Conservation (phyloP, 768 basidiomycete genomes). For the Arthromyces matolae region DNA sequence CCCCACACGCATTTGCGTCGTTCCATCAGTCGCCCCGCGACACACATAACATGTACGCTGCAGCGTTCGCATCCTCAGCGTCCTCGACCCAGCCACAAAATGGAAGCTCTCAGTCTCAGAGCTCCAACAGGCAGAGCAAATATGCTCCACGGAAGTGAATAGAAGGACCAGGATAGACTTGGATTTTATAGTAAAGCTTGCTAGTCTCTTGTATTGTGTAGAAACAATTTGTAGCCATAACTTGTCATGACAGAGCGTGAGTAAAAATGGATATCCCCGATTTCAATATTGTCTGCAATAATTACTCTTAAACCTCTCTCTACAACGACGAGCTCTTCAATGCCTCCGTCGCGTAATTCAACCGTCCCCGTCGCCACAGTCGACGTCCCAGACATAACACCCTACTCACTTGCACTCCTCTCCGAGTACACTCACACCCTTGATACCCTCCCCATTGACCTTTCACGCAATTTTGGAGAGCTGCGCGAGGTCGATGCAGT, state of each 20-base stretch:
- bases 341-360: constrained; percentile 34
- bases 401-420: constrained; percentile 67
- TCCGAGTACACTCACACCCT: constrained; percentile 88
- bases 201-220: constrained; percentile 18
- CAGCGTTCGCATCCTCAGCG: constrained; percentile 34
- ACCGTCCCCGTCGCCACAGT: constrained; percentile 20
- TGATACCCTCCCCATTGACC: constrained; percentile 89
- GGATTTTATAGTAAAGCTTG: not conserved
- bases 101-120: constrained; percentile 18
- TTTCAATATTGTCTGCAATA: constrained; percentile 7
- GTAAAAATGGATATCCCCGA: constrained; percentile 20
- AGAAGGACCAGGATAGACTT: constrained; percentile 3
- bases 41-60: constrained; percentile 54
- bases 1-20: constrained; percentile 53
- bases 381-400: constrained; percentile 34
- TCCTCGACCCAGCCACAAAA: constrained; percentile 15
- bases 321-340: constrained; percentile 14
- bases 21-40: constrained; percentile 63
- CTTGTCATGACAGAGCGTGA: constrained; percentile 15
- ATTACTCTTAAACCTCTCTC: constrained; percentile 14
- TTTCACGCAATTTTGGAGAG: constrained; percentile 93
- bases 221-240: constrained; percentile 12
- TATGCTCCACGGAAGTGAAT: constrained; percentile 29
- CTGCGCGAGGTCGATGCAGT: constrained; percentile 98
- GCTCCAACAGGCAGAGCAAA: constrained; percentile 32